Evolutionary conservation across 1,139 yeast species (phyloP), one percentile per base, ranked within the genome.

Genomic region (Zygosaccharomyces sapae): DNA sequence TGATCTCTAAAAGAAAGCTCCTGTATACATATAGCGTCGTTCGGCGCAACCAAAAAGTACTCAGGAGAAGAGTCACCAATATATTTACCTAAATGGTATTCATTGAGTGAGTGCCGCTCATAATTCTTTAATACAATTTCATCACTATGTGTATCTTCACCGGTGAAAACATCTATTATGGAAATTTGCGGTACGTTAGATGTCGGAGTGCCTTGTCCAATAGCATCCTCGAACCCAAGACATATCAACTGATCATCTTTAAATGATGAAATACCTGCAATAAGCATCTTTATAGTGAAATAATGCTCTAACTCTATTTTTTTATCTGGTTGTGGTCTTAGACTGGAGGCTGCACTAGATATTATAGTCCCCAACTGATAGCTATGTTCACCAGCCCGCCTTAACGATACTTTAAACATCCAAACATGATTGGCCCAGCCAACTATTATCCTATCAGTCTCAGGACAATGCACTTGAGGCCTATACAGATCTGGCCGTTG

Each of bases 391-490:
- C 49, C 36, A 33, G 56, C 36, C 29, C 48, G 58, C 35, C 46
- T 33, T 6, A 51, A 59, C 44, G 50, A 69, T 2, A 85, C 71
- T 55, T 83, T 74, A 39, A 90, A 70, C 33, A 79, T 72, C 95
- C 96, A 90, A 1, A 92, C 72, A 52, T 81, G 77, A 54, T 80
- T 75, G 3, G 81, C 87, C 98, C 98, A 92, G 0, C 90, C 96
- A 33, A 92, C 75, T 2, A 86, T 68, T 4, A 89, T 70, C 45
- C 89, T 67, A 59, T 85, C 85, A 0, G 76, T 70, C 55, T 86
- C 95, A 0, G 86, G 81, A 46, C 78, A 74, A 47, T 79, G 79
- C 3, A 86, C 74, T 41, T 87, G 74, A 0, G 97, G 97, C 81
- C 94, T 83, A 60, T 85, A 88, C 38, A 90, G 65, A 56, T 88